Base-by-base conservation (phyloP, 2,329 filamentous ascomycete species). In the Lachnellula subtilissima region DNA sequence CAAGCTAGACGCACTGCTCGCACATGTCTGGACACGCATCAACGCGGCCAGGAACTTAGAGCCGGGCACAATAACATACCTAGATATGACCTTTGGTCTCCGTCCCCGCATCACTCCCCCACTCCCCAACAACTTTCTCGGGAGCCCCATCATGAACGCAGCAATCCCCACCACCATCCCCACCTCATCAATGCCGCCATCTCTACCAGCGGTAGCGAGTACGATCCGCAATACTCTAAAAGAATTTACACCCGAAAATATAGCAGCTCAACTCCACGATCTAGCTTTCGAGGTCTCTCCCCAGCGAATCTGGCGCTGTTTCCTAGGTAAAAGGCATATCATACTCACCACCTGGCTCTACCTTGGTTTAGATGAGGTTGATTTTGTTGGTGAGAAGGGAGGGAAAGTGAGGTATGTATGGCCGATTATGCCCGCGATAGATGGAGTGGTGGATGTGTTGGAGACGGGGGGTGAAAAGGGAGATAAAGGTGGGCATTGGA, bases 221-320 rank as follows among this genome's bases (percentile, higher is more conserved):
- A 46, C 53, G 14, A 73, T 79, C 22, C 68, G 75, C 2, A 17
- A 59, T 1, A 73, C 66, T 7, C 61, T 78, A 46, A 52, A 61
- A 4, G 62, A 23, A 1, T 77, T 77, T 56, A 74, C 71, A 0
- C 66, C 70, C 0, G 68, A 69, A 4, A 69, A 70, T 0, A 63
- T 80, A 2, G 70, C 67, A 0, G 71, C 74, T 3, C 64, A 73
- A 36, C 62, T 80, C 2, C 73, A 79, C 53, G 73, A 76, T 49
- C 68, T 70, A 9, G 74, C 74, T 2, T 67, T 73, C 53, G 76
- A 79, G 60, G 59, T 70, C 11, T 71, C 71, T 11, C 76, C 78
- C 0, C 76, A 79, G 64, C 69, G 77, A 5, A 58, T 79, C 15
- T 80, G 77, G 78, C 72, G 76, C 56, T 73, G 62, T 0, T 79